Conservation (phyloP, 306 rosid species). For the Albizia julibrissin region DNA sequence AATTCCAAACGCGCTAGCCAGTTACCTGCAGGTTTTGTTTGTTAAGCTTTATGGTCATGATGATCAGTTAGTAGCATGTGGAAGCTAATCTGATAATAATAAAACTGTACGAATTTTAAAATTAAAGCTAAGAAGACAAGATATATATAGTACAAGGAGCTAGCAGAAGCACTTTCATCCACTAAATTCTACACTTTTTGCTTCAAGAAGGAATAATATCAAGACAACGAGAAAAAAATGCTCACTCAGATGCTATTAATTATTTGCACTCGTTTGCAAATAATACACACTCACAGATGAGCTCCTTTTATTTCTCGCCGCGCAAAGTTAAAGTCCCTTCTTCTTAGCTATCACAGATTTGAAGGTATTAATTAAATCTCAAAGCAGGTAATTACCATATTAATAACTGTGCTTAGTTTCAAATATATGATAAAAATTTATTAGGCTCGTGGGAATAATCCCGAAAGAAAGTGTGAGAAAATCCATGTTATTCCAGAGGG, state of each 20-base stretch:
- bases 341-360: background rate
- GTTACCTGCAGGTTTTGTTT: background rate
- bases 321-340: background rate
- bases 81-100: background rate
- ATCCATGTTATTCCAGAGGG: background rate
- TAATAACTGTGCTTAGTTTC: background rate
- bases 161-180: slow-evolving; percentile 13
- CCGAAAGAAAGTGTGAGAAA: background rate
- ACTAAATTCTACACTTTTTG: background rate
- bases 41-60: background rate
- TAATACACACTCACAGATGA: too few species aligned
- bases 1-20: background rate
- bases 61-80: background rate
- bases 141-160: background rate
- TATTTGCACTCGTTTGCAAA: background rate
- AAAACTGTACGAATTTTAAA: background rate
- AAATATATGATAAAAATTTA: background rate
- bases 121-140: background rate
- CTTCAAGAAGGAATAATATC: slow-evolving; percentile 27
- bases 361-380: background rate
- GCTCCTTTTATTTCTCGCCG: background rate
- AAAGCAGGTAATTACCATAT: background rate
- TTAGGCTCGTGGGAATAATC: background rate
- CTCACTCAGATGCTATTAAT: slow-evolving; percentile 24
- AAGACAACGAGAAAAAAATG: slow-evolving; percentile 20